Conservation (phyloP, 1,284 basidiomycete species). For the Apiotrichum veenhuisii region DNA sequence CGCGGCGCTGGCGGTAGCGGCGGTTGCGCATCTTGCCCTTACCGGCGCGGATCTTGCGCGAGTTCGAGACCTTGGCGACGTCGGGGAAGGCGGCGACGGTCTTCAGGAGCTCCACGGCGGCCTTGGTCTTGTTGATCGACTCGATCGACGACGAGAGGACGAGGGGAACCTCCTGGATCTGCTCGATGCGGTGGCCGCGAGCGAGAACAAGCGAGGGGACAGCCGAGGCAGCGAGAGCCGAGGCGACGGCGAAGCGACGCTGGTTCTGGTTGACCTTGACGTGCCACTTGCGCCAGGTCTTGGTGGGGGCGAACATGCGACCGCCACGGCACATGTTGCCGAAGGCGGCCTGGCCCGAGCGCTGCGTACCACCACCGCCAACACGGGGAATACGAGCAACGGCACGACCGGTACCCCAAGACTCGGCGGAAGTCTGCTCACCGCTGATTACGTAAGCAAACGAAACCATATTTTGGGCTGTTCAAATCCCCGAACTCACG, state of each 20-base stretch:
- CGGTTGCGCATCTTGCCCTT: conserved; percentile 98
- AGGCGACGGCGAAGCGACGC: conserved; percentile 95
- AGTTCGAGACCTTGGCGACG: conserved; percentile 95
- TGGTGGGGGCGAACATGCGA: conserved; percentile 99
- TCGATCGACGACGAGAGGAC: conserved; percentile 79
- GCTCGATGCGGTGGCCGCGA: conserved; percentile 97
- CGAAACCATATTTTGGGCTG: too few relatives aligned
- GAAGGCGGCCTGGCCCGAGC: conserved; percentile 97
- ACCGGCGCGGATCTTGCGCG: conserved; percentile 93
- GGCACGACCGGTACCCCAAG: conserved; percentile 99
- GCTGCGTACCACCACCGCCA: conserved; percentile 96
- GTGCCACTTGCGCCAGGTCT: conserved; percentile 99
- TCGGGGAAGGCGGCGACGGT: conserved; percentile 85
- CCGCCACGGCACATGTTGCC: conserved; percentile 99
- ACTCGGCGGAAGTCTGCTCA: conserved; percentile 92
- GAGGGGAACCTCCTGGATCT: conserved; percentile 94
- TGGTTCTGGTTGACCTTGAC: conserved; percentile 99
- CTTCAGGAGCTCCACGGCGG: conserved; percentile 93
- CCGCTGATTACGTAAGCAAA: too few relatives aligned
- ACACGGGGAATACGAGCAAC: conserved; percentile 99
- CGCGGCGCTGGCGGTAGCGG: conserved; percentile 93
- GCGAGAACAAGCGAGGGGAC: conserved; percentile 98
- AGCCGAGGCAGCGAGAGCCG: conserved; percentile 95
- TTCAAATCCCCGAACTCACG: too few relatives aligned
- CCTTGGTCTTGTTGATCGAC: conserved; percentile 93